Base-by-base conservation (phyloP, 2,329 filamentous ascomycete genomes). In the Xylaria sp. region DNA sequence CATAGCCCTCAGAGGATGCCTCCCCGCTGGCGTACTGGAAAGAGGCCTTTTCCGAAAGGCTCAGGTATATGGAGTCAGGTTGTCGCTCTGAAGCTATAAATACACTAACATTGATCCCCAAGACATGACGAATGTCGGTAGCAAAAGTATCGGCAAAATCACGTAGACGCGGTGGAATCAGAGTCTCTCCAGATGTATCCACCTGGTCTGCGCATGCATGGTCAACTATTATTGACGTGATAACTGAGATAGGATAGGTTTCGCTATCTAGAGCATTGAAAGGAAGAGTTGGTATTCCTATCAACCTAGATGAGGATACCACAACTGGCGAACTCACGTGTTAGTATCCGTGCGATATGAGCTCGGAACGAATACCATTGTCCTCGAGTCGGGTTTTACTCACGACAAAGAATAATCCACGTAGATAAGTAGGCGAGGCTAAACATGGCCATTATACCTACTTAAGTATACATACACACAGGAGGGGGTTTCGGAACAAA, bases 141-240 rank as follows among this genome's bases (percentile, higher is more conserved):
- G 77, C 78, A 57, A 87, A 87, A 0, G 80, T 83, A 1, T 72
- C 67, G 0, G 83, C 83, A 63, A 87, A 87, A 2, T 82, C 77
- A 9, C 70, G 71, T 2, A 87, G 74, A 0, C 80, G 84, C 1
- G 84, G 85, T 1, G 85, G 85, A 22, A 87, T 86, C 17, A 85
- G 73, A 0, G 84, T 87, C 67, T 82, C 77, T 25, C 85, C 85
- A 9, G 75, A 61, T 0, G 77, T 74, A 69, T 88, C 81, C 5
- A 80, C 78, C 0, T 74, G 65, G 5, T 81, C 69, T 1, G 80
- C 77, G 72, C 79, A 84, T 3, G 73, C 71, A 2, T 71, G 63
- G 66, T 87, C 81, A 10, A 88, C 81, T 13, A 85, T 71, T 54
- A 87, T 80, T 3, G 70, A 72, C 31, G 73, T 74, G 17, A 79